These are phyloP conservation scores for Amaranthus palmeri DNA, from an alignment of 148 eudicot species.

Conservation along the genomic window DNA sequence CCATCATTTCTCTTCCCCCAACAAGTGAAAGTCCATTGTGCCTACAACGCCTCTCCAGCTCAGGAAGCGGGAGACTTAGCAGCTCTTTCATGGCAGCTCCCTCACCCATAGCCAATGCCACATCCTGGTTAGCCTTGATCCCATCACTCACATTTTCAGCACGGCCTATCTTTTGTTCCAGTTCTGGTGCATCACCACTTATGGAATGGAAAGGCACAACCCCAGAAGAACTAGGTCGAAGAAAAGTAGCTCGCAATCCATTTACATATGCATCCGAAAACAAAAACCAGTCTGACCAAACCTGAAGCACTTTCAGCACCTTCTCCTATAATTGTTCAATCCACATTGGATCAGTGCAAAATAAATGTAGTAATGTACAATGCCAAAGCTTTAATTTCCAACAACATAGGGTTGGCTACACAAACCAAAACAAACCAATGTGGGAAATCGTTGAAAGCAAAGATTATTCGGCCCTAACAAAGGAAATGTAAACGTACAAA, in stretches of 20 bases:
- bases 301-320: slow-evolving; percentile 93
- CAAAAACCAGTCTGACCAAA: slow-evolving; percentile 98
- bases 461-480: neutral
- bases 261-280: slow-evolving; percentile 95
- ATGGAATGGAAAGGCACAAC: slow-evolving; percentile 77
- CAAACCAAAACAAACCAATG: too few species aligned
- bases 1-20: slow-evolving; percentile 96
- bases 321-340: slow-evolving; percentile 60
- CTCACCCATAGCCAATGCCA: slow-evolving; percentile 88
- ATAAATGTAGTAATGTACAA: too few species aligned
- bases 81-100: slow-evolving; percentile 88
- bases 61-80: slow-evolving; percentile 72
- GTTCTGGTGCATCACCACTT: slow-evolving; percentile 73
- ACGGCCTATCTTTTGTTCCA: slow-evolving; percentile 46
- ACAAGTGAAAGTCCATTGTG: slow-evolving; percentile 94
- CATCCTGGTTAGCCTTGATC: slow-evolving; percentile 63
- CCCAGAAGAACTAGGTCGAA: slow-evolving; percentile 76
- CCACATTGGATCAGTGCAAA: neutral
- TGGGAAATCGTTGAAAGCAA: too few species aligned
- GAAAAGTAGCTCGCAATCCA: slow-evolving; percentile 89
- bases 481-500: neutral
- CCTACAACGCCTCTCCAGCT: slow-evolving; percentile 95
- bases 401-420: too few species aligned
- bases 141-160: slow-evolving; percentile 41
- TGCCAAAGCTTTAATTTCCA: too few species aligned